Base-by-base conservation (phyloP, 208 protist genomes). In the Trypanosomatidae sp. region DNA sequence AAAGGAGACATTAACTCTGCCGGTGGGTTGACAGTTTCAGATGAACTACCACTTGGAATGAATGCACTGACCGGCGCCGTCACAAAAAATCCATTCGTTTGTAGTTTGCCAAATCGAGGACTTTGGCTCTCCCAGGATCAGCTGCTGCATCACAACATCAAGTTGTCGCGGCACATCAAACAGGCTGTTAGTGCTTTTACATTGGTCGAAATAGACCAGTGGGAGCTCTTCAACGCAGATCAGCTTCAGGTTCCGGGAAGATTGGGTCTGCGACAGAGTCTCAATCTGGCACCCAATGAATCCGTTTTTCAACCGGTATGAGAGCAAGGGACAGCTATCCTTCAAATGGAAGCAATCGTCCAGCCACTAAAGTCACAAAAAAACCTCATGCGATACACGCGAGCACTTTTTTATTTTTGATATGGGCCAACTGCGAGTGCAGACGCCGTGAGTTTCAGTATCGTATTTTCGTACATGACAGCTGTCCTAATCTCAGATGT, bases 121-220 rank as follows among this genome's bases (percentile, higher is more conserved):
- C 77, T 95, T 46, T 97, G 93, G 91, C 55, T 97, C 15, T 95
- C 93, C 12, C 85, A 90, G 43, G 90, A 95, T 36, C 93, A 97
- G 69, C 62, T 97, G 41, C 79, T 94, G 52, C 86, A 91, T 50
- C 62, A 90, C 36, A 71, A 84, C 59, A 73, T 93, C 47, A 74
- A 75, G n/a, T 70, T 84, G 8, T 74, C 56, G 10, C 60, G 52
- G 3, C 60, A 15, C 17, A 80, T 65, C 28, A 85, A 77, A 41
- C 75, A 80, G 53, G 71, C 58, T 46, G 68, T 50, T 46, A 39
- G 50, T 0, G 72, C 80, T 15, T 93, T 92, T 70, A 77, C 81
- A 3, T 50, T 95, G 36, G 86, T 90, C 2, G 93, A 97, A 53
- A 76, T 91, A 53, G 88, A 95, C 0, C 87, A 95, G 71, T 97